A percentile compares a stretch with the other conserved stretches of the same genome.
Evolutionary conservation across 345 rosid genomes (phyloP).

Genomic region (Eucalyptus melliodora): DNA sequence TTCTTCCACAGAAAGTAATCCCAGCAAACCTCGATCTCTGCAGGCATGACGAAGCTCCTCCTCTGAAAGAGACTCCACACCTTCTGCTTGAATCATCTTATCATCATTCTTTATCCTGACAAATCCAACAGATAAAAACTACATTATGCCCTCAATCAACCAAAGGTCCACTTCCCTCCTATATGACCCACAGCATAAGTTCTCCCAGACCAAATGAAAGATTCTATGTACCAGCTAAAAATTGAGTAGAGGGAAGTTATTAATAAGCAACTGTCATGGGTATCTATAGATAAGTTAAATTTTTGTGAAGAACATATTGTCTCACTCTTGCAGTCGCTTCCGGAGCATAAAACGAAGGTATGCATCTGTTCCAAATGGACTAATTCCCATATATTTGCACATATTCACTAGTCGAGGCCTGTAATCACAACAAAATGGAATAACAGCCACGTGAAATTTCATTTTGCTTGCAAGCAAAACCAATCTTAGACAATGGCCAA

Average conservation of each 20-base stretch:
- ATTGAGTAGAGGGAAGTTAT: not conserved
- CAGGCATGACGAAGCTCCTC: slow-evolving; percentile 92
- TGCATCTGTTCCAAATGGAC: slow-evolving; percentile 92
- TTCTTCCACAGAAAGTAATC: slow-evolving; percentile 82
- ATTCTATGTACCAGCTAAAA: not conserved
- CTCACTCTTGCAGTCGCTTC: slow-evolving; percentile 80
- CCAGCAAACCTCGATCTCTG: slow-evolving; percentile 90
- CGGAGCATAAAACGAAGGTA: slow-evolving; percentile 93
- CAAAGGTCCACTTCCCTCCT: not conserved
- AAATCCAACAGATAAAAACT: not conserved
- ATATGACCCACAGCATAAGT: not conserved
- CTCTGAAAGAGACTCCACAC: slow-evolving; percentile 88
- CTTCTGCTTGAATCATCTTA: slow-evolving; percentile 88
- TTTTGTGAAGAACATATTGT: not conserved
- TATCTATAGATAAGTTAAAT: not conserved
- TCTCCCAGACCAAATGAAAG: not conserved
- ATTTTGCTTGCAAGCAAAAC: not conserved
- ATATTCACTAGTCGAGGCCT: slow-evolving; percentile 92
- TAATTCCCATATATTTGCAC: slow-evolving; percentile 99
- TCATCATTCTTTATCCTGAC: slow-evolving; percentile 89
- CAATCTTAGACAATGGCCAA: not conserved
- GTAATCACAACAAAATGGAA: slow-evolving; percentile 10
- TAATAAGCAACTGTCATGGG: not conserved
- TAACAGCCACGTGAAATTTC: not conserved
- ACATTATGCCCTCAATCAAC: not conserved